These are phyloP conservation scores for Cronartium ribicola DNA, from an alignment of 1,284 basidiomycete species.

Conservation along the genomic window DNA sequence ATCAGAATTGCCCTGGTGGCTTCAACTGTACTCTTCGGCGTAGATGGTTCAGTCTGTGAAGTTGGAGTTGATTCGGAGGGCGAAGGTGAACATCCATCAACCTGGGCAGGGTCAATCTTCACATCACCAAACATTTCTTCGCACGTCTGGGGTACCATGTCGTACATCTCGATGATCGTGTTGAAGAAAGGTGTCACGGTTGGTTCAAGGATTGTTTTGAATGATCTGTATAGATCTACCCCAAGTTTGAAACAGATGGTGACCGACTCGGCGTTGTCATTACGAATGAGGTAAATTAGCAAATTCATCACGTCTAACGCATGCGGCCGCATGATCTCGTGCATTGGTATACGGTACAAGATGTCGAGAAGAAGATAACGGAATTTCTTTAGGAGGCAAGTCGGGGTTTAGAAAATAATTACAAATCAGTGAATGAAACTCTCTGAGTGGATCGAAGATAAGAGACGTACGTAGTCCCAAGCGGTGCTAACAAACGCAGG, in stretches of 20 bases:
- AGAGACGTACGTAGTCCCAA: constrained; percentile 61
- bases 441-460: constrained; percentile 28
- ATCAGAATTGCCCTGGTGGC: constrained; percentile 39
- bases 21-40: constrained; percentile 23
- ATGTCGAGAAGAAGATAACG: constrained; percentile 80
- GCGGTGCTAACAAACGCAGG: constrained; percentile 72
- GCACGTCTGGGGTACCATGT: constrained; percentile 70
- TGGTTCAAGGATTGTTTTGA: constrained; percentile 61
- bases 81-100: constrained; percentile 37
- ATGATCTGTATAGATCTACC: constrained; percentile 63
- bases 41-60: not conserved
- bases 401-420: not conserved
- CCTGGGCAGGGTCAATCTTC: constrained; percentile 45
- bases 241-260: constrained; percentile 85
- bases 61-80: constrained; percentile 7
- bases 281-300: constrained; percentile 73
- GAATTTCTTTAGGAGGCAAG: constrained; percentile 59
- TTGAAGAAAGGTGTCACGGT: constrained; percentile 74
- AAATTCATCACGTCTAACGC: constrained; percentile 65
- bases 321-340: constrained; percentile 71
- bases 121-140: constrained; percentile 64
- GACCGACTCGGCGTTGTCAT: constrained; percentile 96
- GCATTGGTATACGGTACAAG: constrained; percentile 77
- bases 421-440: constrained; percentile 13
- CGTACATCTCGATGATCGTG: constrained; percentile 68